These are phyloP conservation scores for Eucalyptus coolabah DNA, from an alignment of 345 rosid species.

Conservation along the genomic window DNA sequence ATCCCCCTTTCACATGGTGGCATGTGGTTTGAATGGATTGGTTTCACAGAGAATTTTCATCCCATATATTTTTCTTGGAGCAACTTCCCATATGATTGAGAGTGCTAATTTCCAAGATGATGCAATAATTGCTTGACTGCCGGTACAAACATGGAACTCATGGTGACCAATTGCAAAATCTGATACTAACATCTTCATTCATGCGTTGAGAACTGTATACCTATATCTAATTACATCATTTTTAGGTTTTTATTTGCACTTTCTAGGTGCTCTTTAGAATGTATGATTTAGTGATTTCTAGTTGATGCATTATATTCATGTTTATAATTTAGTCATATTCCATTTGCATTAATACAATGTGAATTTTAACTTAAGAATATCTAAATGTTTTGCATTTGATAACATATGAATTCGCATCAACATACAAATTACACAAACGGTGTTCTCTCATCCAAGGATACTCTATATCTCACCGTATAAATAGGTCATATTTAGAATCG, in stretches of 20 bases:
- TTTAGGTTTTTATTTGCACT: background rate
- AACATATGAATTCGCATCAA: background rate
- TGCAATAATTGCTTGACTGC: background rate
- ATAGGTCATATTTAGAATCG: background rate
- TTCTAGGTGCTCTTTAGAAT: background rate
- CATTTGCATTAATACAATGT: background rate
- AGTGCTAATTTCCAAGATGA: background rate
- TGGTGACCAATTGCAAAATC: background rate
- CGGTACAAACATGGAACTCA: background rate
- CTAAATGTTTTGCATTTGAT: background rate
- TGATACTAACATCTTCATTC: background rate
- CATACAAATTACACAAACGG: background rate
- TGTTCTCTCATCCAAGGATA: background rate
- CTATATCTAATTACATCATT: background rate
- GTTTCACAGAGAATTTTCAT: background rate
- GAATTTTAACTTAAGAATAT: background rate
- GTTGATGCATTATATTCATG: background rate
- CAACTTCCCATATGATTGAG: background rate
- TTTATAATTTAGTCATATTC: background rate
- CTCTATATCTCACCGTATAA: background rate
- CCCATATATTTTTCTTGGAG: background rate
- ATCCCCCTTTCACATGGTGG: conserved; percentile 2
- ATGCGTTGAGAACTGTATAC: background rate
- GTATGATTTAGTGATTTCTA: background rate
- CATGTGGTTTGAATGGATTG: background rate